Evolutionary conservation across 2,329 filamentous ascomycete species (phyloP).

Genomic region (Magnaporthales sp.): DNA sequence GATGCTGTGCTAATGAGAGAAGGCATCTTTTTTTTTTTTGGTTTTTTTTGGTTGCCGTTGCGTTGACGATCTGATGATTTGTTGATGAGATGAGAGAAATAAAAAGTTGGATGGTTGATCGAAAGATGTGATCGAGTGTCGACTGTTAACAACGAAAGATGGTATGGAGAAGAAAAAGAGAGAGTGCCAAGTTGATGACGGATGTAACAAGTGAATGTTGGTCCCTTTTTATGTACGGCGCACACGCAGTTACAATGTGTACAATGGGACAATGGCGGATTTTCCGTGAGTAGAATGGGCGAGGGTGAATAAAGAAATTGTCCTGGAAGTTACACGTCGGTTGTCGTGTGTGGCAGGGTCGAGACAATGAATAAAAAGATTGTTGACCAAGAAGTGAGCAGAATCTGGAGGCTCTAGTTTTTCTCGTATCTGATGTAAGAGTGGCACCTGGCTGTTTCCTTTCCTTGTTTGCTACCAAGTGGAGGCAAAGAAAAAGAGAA

Average conservation of each 20-base stretch:
- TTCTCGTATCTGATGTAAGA: neutral
- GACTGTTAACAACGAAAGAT: neutral
- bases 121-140: neutral
- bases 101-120: neutral
- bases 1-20: slow-evolving; percentile 2
- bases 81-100: neutral
- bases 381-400: neutral
- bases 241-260: neutral
- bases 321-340: neutral
- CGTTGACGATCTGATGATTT: neutral
- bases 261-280: neutral
- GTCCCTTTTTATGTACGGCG: slow-evolving; percentile 1
- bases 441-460: neutral
- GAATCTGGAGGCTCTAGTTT: neutral
- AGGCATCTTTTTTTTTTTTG: neutral
- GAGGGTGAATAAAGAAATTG: neutral
- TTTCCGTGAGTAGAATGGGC: neutral
- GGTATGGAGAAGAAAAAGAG: neutral
- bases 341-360: neutral
- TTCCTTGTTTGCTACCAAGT: no score
- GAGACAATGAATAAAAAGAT: neutral
- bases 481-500: no score
- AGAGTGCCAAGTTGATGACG: slow-evolving; percentile 1
- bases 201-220: neutral
- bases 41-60: neutral